These are phyloP conservation scores for Phytophthora pseudosyringae DNA, from an alignment of 352 stramenopile species.

Conservation along the genomic window DNA sequence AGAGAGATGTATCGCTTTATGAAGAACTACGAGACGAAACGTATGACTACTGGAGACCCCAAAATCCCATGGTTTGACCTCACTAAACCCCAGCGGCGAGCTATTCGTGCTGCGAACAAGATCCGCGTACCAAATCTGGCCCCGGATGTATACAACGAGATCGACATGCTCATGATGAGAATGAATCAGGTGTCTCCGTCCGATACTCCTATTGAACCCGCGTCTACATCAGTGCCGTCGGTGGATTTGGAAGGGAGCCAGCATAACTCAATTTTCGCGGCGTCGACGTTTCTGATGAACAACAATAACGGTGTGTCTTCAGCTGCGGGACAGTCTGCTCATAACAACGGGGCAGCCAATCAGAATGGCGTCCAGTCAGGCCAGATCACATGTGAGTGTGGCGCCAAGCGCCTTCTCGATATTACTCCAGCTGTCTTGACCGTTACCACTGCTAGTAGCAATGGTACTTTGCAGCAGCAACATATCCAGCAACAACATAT, in stretches of 20 bases:
- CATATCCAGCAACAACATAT: constrained; percentile 1
- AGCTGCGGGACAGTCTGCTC: neutral
- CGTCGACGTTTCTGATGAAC: constrained; percentile 8
- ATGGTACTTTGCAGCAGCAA: constrained; percentile 3
- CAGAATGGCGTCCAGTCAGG: constrained; percentile 11
- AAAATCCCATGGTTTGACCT: constrained; percentile 65
- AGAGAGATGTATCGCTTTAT: constrained; percentile 80
- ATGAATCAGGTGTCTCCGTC: constrained; percentile 35
- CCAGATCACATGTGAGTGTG: constrained; percentile 32
- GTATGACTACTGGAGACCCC: constrained; percentile 15
- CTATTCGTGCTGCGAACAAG: constrained; percentile 47
- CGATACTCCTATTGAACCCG: constrained; percentile 18
- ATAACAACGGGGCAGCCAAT: neutral
- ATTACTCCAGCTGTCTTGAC: constrained; percentile 6
- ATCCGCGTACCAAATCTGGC: constrained; percentile 53
- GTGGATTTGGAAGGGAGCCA: constrained; percentile 26
- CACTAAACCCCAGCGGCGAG: constrained; percentile 53
- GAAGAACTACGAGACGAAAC: constrained; percentile 48
- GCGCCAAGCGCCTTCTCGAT: constrained; percentile 26
- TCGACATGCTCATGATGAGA: constrained; percentile 49
- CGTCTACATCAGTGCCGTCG: constrained; percentile 1
- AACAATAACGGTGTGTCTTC: constrained; percentile 8
- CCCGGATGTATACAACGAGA: constrained; percentile 47
- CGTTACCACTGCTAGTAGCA: constrained; percentile 4
- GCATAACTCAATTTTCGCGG: constrained; percentile 15